These are phyloP conservation scores for Udeniomyces megalosporus DNA, from an alignment of 768 basidiomycete genomes.

Conservation along the genomic window DNA sequence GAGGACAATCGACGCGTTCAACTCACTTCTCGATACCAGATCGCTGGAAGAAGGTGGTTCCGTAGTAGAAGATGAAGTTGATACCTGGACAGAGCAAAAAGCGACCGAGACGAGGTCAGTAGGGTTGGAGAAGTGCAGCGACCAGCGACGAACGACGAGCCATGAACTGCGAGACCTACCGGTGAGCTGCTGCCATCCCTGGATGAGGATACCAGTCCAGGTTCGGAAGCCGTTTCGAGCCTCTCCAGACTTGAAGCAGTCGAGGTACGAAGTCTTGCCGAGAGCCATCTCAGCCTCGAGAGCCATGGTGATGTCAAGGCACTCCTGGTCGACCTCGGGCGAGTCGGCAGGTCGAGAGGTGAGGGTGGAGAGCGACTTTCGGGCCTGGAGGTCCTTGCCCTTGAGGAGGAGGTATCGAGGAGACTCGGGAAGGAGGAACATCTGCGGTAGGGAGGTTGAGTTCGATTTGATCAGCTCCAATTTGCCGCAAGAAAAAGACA, in stretches of 20 bases:
- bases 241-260: slow-evolving; percentile 41
- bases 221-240: slow-evolving; percentile 53
- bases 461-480: too few relatives aligned
- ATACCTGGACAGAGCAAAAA: slow-evolving; percentile 20
- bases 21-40: slow-evolving; percentile 34
- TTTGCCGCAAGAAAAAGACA: too few relatives aligned
- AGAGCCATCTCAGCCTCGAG: slow-evolving; percentile 15
- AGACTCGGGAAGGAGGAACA: slow-evolving; percentile 31
- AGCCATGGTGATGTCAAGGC: slow-evolving; percentile 7
- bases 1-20: background rate
- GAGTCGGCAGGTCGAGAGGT: slow-evolving; percentile 39
- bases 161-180: slow-evolving; percentile 33
- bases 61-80: slow-evolving; percentile 54
- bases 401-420: slow-evolving; percentile 32
- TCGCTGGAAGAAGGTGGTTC: slow-evolving; percentile 49
- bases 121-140: slow-evolving; percentile 46
- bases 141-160: slow-evolving; percentile 28
- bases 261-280: slow-evolving; percentile 39
- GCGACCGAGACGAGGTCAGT: slow-evolving; percentile 31
- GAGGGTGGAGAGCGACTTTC: slow-evolving; percentile 45
- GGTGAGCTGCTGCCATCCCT: slow-evolving; percentile 63
- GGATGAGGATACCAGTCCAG: slow-evolving; percentile 61
- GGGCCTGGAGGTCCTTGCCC: slow-evolving; percentile 40
- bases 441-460: too few relatives aligned
- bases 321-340: slow-evolving; percentile 40